Base-by-base conservation (phyloP, 139 green algal species). In the Picochlorum sp. region DNA sequence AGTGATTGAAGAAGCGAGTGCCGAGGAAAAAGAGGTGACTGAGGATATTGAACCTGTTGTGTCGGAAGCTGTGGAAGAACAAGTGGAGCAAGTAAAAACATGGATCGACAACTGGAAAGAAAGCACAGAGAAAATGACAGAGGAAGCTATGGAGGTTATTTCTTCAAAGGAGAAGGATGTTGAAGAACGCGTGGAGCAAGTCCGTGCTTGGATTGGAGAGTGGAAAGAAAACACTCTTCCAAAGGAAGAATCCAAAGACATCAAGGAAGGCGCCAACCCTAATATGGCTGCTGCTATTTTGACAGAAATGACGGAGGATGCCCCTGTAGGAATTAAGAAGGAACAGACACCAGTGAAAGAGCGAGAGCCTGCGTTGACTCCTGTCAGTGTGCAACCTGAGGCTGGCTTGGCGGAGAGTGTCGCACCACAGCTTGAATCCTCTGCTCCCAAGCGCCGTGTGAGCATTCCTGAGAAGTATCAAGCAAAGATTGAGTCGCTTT, bases 401-500 rank as follows among this genome's bases (percentile, higher is more conserved):
- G 52, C 22, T 51, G 52, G 14, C 20, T 26, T 14, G n/a, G 22
- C 52, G 25, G n/a, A 14, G 7, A 24, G 24, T 51, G 25, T 12
- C 13, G 9, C 20, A 5, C n/a, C 14, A 36, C 30, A 50, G 20
- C 22, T n/a, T 26, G 39, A 47, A 47, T 16, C 14, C 2, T 16
- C 14, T 14, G 18, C 39, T 0, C 20, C 7, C 20, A 6, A 53
- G 44, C 20, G 44, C 20, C 44, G 20, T 14, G 44, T 53, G 22
- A 53, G 22, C 18, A 53, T 53, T 53, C 26, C 44, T 5, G 25
- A 33, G 24, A 12, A 61, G 31, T 61, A 61, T 26, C 14, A 61
- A 51, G 26, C 26, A n/a, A 61, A 61, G 25, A 49, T 61, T n/a
- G 14, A 61, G 12, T 33, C 24, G 18, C 8, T 61, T 5, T 51